A percentile compares a stretch with the other conserved stretches of the same genome.
Conservation (phyloP, 257 asterid species). For the Capsicum chinense region DNA sequence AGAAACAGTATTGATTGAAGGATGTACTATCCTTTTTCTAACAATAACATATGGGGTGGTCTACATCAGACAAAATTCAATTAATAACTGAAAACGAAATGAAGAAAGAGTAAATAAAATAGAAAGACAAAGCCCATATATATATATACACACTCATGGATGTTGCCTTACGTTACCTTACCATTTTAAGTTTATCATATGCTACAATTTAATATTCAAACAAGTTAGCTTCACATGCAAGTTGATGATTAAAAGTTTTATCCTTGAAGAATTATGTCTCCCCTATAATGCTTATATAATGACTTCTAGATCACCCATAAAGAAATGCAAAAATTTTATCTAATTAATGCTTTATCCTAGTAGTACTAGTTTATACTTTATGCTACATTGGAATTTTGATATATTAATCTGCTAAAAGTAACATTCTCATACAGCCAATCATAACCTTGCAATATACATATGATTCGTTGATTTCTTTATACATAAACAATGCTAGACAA, state of each 20-base stretch:
- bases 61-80: slow-evolving; percentile 31
- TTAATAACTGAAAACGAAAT: slow-evolving; percentile 35
- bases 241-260: slow-evolving; percentile 17
- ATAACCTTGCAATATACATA: not conserved
- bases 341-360: not conserved
- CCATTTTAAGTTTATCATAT: not conserved
- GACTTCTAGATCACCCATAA: not conserved
- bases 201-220: not conserved
- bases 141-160: slow-evolving; percentile 43
- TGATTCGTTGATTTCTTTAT: not conserved
- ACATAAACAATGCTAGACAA: not conserved
- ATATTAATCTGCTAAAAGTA: not conserved
- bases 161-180: slow-evolving; percentile 10
- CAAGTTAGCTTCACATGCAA: slow-evolving; percentile 5
- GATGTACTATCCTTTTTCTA: slow-evolving; percentile 26
- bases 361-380: slow-evolving; percentile 11
- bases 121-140: slow-evolving; percentile 48
- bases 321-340: not conserved
- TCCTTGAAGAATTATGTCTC: not conserved
- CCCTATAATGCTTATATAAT: not conserved
- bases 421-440: not conserved
- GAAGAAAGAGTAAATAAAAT: slow-evolving; percentile 8
- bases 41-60: slow-evolving; percentile 38
- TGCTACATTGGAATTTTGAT: not conserved
- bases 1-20: slow-evolving; percentile 6